These are phyloP conservation scores for Hypholoma sublateritium DNA, from an alignment of 768 basidiomycete genomes.

Conservation along the genomic window DNA sequence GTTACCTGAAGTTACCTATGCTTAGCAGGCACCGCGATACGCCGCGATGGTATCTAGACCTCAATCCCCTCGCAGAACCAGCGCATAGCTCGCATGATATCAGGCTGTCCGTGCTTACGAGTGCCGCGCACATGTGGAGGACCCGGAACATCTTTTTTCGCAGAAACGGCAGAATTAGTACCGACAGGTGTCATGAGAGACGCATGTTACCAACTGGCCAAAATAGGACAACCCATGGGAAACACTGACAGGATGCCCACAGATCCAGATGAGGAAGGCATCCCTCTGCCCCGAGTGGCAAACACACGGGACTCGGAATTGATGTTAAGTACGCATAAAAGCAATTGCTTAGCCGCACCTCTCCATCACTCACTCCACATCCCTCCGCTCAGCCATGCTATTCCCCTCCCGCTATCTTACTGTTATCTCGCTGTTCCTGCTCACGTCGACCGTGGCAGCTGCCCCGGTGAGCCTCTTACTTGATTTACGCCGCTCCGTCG, in stretches of 20 bases:
- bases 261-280: constrained; percentile 34
- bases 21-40: neutral
- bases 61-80: neutral
- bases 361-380: constrained; percentile 24
- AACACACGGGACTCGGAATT: constrained; percentile 28
- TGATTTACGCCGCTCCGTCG: constrained; percentile 4
- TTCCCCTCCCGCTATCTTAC: constrained; percentile 34
- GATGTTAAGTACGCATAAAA: constrained; percentile 39
- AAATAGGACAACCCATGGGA: constrained; percentile 27
- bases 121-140: neutral
- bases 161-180: constrained; percentile 19
- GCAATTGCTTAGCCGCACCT: constrained; percentile 20
- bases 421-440: constrained; percentile 32
- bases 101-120: neutral
- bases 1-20: neutral
- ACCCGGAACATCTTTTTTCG: constrained; percentile 18
- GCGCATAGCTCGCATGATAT: constrained; percentile 1
- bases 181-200: constrained; percentile 22
- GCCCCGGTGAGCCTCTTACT: constrained; percentile 39
- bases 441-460: constrained; percentile 30
- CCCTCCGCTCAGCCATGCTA: constrained; percentile 27
- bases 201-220: constrained; percentile 20
- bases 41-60: neutral
- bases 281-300: constrained; percentile 30
- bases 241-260: constrained; percentile 27